A percentile compares a stretch with the other conserved stretches of the same genome.
These are phyloP conservation scores for Dalbergia oliveri DNA, from an alignment of 306 rosid species.

Conservation along the genomic window DNA sequence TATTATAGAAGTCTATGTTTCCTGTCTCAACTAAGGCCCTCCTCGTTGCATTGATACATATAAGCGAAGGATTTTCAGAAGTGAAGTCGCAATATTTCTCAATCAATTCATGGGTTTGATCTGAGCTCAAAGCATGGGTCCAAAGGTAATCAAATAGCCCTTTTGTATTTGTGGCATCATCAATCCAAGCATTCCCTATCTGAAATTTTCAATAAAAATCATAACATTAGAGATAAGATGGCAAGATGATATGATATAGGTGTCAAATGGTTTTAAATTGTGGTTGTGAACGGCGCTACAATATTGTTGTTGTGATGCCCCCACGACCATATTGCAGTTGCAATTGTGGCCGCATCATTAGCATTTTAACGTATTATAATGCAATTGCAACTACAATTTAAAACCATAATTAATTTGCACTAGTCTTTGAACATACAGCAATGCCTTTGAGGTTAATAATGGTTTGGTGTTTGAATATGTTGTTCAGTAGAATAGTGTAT, in stretches of 20 bases:
- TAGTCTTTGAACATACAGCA: conserved; percentile 47
- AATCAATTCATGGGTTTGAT: conserved; percentile 58
- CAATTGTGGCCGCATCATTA: too few relatives aligned
- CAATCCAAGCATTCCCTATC: conserved; percentile 71
- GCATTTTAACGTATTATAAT: too few relatives aligned
- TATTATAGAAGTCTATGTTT: conserved; percentile 45
- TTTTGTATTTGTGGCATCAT: conserved; percentile 35
- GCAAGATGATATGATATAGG: background rate
- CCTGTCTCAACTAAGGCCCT: conserved; percentile 46
- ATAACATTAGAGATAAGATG: background rate
- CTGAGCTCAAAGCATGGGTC: conserved; percentile 68
- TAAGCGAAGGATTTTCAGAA: background rate
- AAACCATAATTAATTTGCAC: background rate
- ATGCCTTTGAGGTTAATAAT: conserved; percentile 66
- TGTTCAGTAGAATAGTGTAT: conserved; percentile 47
- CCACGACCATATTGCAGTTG: too few relatives aligned
- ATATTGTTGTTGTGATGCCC: too few relatives aligned
- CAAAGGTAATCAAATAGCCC: conserved; percentile 57
- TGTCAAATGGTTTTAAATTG: too few relatives aligned
- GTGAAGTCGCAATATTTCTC: conserved; percentile 55
- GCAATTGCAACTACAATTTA: too few relatives aligned
- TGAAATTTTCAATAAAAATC: conserved; percentile 34
- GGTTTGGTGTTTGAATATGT: conserved; percentile 31
- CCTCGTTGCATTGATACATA: conserved; percentile 31
- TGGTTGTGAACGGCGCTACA: too few relatives aligned